phyloP scores from a whole-genome alignment of 768 basidiomycete species.

The Cystoderma amianthinum region DNA sequence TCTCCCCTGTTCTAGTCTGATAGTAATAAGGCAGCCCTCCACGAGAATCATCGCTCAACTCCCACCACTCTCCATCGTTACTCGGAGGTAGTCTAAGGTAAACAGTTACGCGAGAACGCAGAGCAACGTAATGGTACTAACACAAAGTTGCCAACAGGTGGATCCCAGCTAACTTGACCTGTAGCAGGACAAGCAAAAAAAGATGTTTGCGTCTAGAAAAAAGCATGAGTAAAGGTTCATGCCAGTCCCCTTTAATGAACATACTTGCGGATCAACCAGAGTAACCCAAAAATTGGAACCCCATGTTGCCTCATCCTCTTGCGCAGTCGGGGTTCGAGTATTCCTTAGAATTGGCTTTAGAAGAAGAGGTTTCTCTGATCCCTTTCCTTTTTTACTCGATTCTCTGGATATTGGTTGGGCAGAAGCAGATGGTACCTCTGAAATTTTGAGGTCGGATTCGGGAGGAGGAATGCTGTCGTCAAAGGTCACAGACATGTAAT shows the following conservation, averaged over 20 bases:
- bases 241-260: constrained; percentile 21
- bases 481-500: not conserved
- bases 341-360: constrained; percentile 18
- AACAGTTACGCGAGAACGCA: constrained; percentile 9
- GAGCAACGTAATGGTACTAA: constrained; percentile 27
- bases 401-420: constrained; percentile 8
- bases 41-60: constrained; percentile 77
- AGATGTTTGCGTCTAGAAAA: constrained; percentile 53
- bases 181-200: constrained; percentile 94
- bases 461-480: not conserved
- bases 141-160: constrained; percentile 87
- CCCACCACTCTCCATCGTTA: constrained; percentile 93
- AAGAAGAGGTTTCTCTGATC: constrained; percentile 9
- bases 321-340: constrained; percentile 10
- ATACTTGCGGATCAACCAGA: constrained; percentile 82
- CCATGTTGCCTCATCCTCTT: constrained; percentile 57
- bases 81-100: constrained; percentile 61
- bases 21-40: constrained; percentile 90
- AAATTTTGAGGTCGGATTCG: constrained; percentile 1
- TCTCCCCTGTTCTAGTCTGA: constrained; percentile 86
- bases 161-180: constrained; percentile 90
- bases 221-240: no score
- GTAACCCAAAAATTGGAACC: constrained; percentile 95
- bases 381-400: constrained; percentile 12
- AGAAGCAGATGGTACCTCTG: not conserved